These are phyloP conservation scores for Babjeviella inositovora DNA, from an alignment of 805 yeast species.

Conservation along the genomic window DNA sequence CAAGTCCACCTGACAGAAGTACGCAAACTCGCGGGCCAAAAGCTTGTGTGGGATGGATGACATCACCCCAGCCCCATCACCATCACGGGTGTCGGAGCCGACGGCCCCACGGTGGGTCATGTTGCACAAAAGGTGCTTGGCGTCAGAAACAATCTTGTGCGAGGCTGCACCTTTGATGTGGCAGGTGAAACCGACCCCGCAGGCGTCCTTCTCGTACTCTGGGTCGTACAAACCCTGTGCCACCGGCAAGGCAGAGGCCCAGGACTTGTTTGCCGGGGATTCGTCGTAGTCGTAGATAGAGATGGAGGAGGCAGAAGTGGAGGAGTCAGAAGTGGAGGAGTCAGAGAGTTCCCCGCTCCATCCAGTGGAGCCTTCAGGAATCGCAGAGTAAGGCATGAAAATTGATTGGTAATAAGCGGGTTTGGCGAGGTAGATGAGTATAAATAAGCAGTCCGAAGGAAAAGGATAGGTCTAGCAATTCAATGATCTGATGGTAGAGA, in stretches of 20 bases:
- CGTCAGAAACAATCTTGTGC: conserved; percentile 90
- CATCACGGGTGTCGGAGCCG: conserved; percentile 88
- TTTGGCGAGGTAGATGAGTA: too few species aligned
- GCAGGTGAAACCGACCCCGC: conserved; percentile 98
- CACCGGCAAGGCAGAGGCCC: conserved; percentile 85
- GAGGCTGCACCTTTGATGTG: conserved; percentile 78
- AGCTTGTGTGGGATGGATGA: conserved; percentile 84
- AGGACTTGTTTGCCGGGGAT: conserved; percentile 62
- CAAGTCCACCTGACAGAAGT: conserved; percentile 45
- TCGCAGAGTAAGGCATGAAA: too few species aligned
- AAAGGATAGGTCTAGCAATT: too few species aligned
- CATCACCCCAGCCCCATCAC: conserved; percentile 98
- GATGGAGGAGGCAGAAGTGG: too few species aligned
- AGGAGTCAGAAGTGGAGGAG: too few species aligned
- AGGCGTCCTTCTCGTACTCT: conserved; percentile 86
- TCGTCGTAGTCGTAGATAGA: conserved; percentile 56
- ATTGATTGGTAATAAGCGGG: too few species aligned
- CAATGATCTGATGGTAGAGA: too few species aligned
- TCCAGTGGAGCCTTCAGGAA: too few species aligned
- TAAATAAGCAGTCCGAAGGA: too few species aligned
- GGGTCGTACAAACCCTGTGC: conserved; percentile 90
- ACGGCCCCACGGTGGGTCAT: conserved; percentile 99
- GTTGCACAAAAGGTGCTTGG: conserved; percentile 74
- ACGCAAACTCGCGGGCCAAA: conserved; percentile 69
- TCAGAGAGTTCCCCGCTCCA: too few species aligned